phyloP scores from a whole-genome alignment of 2,329 filamentous ascomycete species.

The Whalleya microplaca region DNA sequence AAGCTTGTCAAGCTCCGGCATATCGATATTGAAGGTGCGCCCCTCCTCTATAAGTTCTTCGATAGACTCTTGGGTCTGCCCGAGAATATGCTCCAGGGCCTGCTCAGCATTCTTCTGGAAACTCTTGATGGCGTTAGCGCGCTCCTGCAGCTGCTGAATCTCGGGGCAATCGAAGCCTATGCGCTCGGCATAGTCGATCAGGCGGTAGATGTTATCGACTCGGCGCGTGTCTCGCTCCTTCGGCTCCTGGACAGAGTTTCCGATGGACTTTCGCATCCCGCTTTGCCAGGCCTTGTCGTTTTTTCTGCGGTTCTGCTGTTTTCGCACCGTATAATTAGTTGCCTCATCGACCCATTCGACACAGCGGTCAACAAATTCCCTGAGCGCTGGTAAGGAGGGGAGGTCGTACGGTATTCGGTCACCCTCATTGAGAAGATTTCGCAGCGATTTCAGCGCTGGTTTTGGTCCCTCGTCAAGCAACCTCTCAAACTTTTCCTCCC shows the following conservation, averaged over 20 bases:
- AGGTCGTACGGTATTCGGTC: slow-evolving; percentile 94
- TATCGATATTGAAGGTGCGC: slow-evolving; percentile 86
- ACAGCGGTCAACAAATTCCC: slow-evolving; percentile 90
- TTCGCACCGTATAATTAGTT: slow-evolving; percentile 92
- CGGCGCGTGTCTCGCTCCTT: slow-evolving; percentile 90
- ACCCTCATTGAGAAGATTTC: slow-evolving; percentile 85
- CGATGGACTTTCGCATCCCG: slow-evolving; percentile 70
- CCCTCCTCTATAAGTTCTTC: slow-evolving; percentile 92
- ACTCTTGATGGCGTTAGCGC: slow-evolving; percentile 79
- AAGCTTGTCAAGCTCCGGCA: slow-evolving; percentile 83
- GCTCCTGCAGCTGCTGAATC: slow-evolving; percentile 82
- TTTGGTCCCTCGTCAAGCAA: slow-evolving; percentile 81
- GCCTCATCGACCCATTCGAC: slow-evolving; percentile 98
- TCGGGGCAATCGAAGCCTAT: slow-evolving; percentile 94
- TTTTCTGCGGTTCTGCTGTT: slow-evolving; percentile 96
- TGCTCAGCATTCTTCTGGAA: slow-evolving; percentile 79
- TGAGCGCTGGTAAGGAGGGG: slow-evolving; percentile 78
- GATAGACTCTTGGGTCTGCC: slow-evolving; percentile 71
- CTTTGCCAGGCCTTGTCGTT: slow-evolving; percentile 87
- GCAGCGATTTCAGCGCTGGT: slow-evolving; percentile 84
- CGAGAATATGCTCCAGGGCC: slow-evolving; percentile 68
- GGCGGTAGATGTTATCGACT: slow-evolving; percentile 82
- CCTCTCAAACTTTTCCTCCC: slow-evolving; percentile 88
- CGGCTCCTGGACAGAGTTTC: slow-evolving; percentile 61
- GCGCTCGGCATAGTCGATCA: slow-evolving; percentile 81